phyloP scores from a whole-genome alignment of 805 yeast species.

The Starmera quercuum region DNA sequence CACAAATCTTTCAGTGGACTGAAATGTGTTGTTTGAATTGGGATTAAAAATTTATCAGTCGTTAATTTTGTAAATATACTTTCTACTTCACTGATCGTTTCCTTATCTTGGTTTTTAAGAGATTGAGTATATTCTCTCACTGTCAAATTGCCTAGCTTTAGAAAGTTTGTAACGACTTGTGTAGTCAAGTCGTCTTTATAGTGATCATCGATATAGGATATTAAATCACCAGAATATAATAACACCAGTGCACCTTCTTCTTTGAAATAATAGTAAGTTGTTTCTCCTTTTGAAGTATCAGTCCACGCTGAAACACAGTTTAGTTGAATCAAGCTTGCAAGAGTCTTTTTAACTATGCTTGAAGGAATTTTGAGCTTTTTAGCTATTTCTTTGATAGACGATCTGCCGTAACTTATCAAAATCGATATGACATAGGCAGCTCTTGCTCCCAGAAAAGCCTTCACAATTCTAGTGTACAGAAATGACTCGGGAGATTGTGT shows the following conservation, averaged over 20 bases:
- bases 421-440: constrained; percentile 57
- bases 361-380: constrained; percentile 38
- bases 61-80: constrained; percentile 36
- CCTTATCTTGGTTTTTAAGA: constrained; percentile 19
- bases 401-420: constrained; percentile 61
- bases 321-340: constrained; percentile 74
- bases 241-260: constrained; percentile 57
- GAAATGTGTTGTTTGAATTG: constrained; percentile 32
- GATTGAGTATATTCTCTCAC: constrained; percentile 39
- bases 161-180: constrained; percentile 58
- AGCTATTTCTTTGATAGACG: constrained; percentile 47
- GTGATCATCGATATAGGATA: constrained; percentile 40
- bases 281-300: constrained; percentile 26
- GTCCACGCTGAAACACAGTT: constrained; percentile 66
- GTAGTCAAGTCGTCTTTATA: constrained; percentile 38
- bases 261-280: constrained; percentile 48
- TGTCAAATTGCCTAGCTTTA: constrained; percentile 63
- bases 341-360: constrained; percentile 48
- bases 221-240: constrained; percentile 72
- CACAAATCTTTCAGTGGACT: constrained; percentile 30
- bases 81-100: constrained; percentile 21
- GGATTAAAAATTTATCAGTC: constrained; percentile 42
- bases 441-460: constrained; percentile 59
- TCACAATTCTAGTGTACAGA: constrained; percentile 45
- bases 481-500: constrained; percentile 58